phyloP scores from a whole-genome alignment of 805 yeast species.

The Kuraishia capsulata region DNA sequence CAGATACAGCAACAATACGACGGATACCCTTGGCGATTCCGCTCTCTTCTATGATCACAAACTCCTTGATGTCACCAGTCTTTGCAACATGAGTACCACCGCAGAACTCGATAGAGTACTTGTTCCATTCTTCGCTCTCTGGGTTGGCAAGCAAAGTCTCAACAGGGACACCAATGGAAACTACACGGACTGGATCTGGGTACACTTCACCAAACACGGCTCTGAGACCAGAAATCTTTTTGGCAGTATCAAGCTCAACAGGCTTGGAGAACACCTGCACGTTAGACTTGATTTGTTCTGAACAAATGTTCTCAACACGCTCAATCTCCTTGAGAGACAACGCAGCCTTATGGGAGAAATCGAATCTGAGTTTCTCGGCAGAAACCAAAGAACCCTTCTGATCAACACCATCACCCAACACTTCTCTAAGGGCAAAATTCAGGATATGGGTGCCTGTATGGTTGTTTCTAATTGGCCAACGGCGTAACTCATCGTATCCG shows the following conservation, averaged over 20 bases:
- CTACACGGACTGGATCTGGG: slow-evolving; percentile 98
- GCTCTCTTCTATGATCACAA: slow-evolving; percentile 85
- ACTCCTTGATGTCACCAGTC: slow-evolving; percentile 88
- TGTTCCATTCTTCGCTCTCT: slow-evolving; percentile 62
- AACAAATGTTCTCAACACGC: slow-evolving; percentile 67
- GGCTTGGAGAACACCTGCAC: slow-evolving; percentile 74
- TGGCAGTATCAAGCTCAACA: slow-evolving; percentile 67
- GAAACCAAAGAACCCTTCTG: slow-evolving; percentile 97
- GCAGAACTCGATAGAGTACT: slow-evolving; percentile 87
- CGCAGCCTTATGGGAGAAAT: slow-evolving; percentile 89
- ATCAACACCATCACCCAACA: slow-evolving; percentile 80
- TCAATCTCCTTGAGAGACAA: slow-evolving; percentile 61
- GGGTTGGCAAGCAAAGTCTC: slow-evolving; percentile 73
- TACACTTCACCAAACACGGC: slow-evolving; percentile 99
- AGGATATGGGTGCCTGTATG: slow-evolving; percentile 97
- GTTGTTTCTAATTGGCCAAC: slow-evolving; percentile 95
- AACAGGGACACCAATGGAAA: slow-evolving; percentile 87
- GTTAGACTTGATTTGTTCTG: slow-evolving; percentile 63
- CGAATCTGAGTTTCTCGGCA: slow-evolving; percentile 91
- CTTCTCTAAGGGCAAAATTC: slow-evolving; percentile 80
- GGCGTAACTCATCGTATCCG: slow-evolving; percentile 83
- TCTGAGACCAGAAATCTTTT: slow-evolving; percentile 73
- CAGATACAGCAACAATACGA: slow-evolving; percentile 96
- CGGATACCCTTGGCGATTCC: slow-evolving; percentile 99
- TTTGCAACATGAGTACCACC: slow-evolving; percentile 97